Conservation (phyloP, 2,329 filamentous ascomycete genomes). For the Clonostachys byssicola region DNA sequence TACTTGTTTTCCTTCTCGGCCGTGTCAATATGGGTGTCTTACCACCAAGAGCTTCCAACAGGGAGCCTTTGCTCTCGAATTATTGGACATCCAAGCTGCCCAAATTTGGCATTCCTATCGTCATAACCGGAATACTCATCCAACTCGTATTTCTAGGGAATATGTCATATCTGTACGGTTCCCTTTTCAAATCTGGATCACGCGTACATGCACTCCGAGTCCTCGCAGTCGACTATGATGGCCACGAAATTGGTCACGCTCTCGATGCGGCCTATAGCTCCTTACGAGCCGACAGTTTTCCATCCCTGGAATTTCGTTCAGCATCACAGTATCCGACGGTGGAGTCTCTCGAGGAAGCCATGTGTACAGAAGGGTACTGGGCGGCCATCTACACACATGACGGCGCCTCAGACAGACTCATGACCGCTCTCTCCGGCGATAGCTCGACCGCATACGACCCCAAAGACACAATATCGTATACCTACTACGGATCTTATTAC, state of each 20-base stretch:
- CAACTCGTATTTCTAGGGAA: not conserved
- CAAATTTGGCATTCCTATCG: not conserved
- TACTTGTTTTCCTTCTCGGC: too few relatives aligned
- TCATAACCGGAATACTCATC: not conserved
- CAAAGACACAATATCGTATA: constrained; percentile 20
- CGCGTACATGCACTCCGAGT: constrained; percentile 16
- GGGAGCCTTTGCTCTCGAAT: too few relatives aligned
- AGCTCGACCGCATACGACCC: constrained; percentile 20
- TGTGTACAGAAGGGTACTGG: constrained; percentile 30
- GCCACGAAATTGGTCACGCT: constrained; percentile 21
- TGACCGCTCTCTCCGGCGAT: constrained; percentile 16
- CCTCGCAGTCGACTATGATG: constrained; percentile 22
- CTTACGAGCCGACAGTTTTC: constrained; percentile 20
- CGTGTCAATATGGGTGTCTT: too few relatives aligned
- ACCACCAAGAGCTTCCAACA: too few relatives aligned
- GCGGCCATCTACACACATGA: constrained; percentile 23
- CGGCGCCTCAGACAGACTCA: constrained; percentile 22
- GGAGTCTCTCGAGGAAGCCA: constrained; percentile 16
- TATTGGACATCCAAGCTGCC: too few relatives aligned
- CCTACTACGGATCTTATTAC: constrained; percentile 30
- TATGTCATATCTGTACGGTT: constrained; percentile 23
- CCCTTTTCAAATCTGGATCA: constrained; percentile 14
- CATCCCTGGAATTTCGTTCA: constrained; percentile 19
- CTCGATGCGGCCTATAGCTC: constrained; percentile 20
- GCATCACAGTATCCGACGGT: constrained; percentile 14